Percentiles rank a stretch among this genome's conserved stretches.
Conservation (phyloP, 495 filamentous ascomycete genomes). For the Penicillium waksmanii region DNA sequence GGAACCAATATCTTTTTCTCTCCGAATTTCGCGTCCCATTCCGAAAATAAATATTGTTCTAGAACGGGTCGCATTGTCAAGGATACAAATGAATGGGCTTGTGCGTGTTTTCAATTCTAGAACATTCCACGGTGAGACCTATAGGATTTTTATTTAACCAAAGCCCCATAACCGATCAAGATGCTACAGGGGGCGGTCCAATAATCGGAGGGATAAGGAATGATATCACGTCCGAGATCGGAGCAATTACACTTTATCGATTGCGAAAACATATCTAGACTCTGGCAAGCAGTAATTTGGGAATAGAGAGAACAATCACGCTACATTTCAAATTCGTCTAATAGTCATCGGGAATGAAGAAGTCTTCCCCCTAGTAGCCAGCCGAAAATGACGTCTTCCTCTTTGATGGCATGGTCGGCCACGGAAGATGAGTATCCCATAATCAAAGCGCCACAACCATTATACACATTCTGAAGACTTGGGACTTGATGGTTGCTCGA, state of each 20-base stretch:
- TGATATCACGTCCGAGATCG: neutral
- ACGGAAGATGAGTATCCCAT: too few species aligned
- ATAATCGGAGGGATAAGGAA: neutral
- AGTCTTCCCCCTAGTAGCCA: too few species aligned
- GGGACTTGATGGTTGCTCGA: too few species aligned
- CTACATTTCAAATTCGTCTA: neutral
- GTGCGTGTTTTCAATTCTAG: neutral
- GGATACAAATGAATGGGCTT: neutral
- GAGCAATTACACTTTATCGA: neutral
- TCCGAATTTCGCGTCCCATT: neutral
- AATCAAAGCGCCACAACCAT: too few species aligned
- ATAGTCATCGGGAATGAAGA: too few species aligned
- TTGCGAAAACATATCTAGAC: neutral
- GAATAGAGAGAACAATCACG: neutral
- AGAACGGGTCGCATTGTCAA: neutral
- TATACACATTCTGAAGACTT: too few species aligned
- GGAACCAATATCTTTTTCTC: neutral
- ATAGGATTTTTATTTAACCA: neutral
- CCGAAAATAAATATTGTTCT: neutral
- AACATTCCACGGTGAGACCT: neutral
- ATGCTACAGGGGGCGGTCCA: neutral
- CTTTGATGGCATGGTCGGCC: too few species aligned
- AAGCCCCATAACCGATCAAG: neutral
- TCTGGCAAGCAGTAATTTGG: neutral
- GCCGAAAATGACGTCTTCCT: too few species aligned